A percentile compares a stretch with the other conserved stretches of the same genome.
phyloP scores from a whole-genome alignment of 257 asterid species.

The Prunella vulgaris region DNA sequence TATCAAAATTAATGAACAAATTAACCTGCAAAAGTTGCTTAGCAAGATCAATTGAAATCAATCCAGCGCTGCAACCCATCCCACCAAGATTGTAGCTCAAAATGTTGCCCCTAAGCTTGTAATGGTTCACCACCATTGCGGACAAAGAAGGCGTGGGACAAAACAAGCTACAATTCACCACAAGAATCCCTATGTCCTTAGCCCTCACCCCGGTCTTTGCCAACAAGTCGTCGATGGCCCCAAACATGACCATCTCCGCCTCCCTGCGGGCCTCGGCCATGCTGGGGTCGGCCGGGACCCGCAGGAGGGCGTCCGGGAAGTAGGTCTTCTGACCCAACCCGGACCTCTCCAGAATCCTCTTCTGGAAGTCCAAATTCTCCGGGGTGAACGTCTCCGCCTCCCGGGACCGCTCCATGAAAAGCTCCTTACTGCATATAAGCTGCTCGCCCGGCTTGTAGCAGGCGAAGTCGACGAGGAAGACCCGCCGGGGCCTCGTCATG shows the following conservation, averaged over 20 bases:
- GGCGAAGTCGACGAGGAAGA: slow-evolving; percentile 57
- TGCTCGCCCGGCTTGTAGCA: slow-evolving; percentile 56
- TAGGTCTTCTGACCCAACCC: slow-evolving; percentile 75
- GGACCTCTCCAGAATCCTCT: slow-evolving; percentile 54
- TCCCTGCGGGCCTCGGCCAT: slow-evolving; percentile 66
- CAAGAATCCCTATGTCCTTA: slow-evolving; percentile 66
- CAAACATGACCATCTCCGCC: slow-evolving; percentile 75
- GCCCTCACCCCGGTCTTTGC: slow-evolving; percentile 60
- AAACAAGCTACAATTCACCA: slow-evolving; percentile 70
- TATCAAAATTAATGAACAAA: no score
- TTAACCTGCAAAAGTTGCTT: slow-evolving; percentile 66
- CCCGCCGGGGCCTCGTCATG: slow-evolving; percentile 58
- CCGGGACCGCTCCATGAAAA: slow-evolving; percentile 44
- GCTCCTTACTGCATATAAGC: slow-evolving; percentile 45
- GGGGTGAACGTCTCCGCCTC: slow-evolving; percentile 36
- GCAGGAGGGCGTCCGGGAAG: slow-evolving; percentile 47
- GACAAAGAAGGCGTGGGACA: slow-evolving; percentile 75
- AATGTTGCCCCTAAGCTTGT: slow-evolving; percentile 65
- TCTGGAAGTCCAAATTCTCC: slow-evolving; percentile 56
- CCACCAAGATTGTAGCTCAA: slow-evolving; percentile 82
- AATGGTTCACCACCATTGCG: slow-evolving; percentile 69
- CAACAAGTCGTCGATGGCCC: slow-evolving; percentile 59
- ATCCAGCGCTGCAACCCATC: slow-evolving; percentile 90
- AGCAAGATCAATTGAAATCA: slow-evolving; percentile 78
- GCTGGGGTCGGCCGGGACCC: slow-evolving; percentile 44